These are phyloP conservation scores for Kwoniella sp. DNA, from an alignment of 768 basidiomycete species.

Conservation along the genomic window DNA sequence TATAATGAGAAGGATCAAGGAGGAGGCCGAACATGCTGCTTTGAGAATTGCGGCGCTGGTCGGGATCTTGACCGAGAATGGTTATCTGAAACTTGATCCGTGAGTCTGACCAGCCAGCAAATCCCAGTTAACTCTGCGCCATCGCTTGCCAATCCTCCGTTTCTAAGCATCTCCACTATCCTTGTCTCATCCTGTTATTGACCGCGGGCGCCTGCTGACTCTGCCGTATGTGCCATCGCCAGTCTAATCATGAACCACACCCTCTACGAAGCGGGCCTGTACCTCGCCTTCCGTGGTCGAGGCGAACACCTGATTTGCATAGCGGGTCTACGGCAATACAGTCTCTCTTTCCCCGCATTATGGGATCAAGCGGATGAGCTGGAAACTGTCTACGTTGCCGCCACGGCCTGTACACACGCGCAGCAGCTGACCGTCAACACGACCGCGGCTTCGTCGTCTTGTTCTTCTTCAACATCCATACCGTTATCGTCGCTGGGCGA, in stretches of 20 bases:
- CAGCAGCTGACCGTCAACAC: not conserved
- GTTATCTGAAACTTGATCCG: constrained; percentile 65
- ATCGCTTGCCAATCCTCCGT: too few species aligned
- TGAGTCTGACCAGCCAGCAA: too few species aligned
- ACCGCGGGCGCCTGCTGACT: constrained; percentile 62
- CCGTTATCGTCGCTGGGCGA: too few species aligned
- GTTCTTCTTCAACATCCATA: too few species aligned
- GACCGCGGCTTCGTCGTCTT: too few species aligned
- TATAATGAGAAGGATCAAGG: constrained; percentile 30
- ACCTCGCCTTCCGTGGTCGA: constrained; percentile 79
- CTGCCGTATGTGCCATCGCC: too few species aligned
- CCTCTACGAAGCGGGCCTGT: constrained; percentile 77
- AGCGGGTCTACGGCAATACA: constrained; percentile 82
- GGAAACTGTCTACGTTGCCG: constrained; percentile 32
- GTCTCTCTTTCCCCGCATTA: constrained; percentile 67
- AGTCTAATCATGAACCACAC: constrained; percentile 88
- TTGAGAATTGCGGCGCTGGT: constrained; percentile 86
- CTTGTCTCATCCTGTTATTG: constrained; percentile 2
- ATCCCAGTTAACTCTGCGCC: too few species aligned
- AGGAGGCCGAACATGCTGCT: constrained; percentile 82
- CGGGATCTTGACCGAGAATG: constrained; percentile 80
- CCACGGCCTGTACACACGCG: not conserved
- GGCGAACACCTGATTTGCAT: constrained; percentile 83
- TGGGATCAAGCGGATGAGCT: constrained; percentile 76
- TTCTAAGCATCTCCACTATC: constrained; percentile 2